A percentile compares a stretch with the other conserved stretches of the same genome.
Evolutionary conservation across 148 eudicot species (phyloP).

Genomic region (Camellia japonica): DNA sequence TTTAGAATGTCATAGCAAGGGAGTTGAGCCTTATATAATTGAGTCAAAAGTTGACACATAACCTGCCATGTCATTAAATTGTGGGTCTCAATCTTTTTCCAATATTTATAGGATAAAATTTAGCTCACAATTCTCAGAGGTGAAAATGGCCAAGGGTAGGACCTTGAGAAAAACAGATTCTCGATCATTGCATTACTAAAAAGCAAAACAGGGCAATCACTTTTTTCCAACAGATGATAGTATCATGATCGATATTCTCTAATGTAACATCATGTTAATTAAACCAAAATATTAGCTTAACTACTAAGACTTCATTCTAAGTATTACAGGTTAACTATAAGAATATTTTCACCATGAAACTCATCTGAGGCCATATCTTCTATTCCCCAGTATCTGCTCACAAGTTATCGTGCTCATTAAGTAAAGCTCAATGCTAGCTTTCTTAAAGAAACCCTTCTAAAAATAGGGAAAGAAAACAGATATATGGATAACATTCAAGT

Average conservation of each 20-base stretch:
- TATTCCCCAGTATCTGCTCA: neutral
- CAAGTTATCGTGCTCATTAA: neutral
- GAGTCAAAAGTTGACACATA: too few relatives aligned
- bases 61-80: too few relatives aligned
- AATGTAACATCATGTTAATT: neutral
- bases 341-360: conserved; percentile 1
- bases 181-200: neutral
- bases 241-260: neutral
- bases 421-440: conserved; percentile 3
- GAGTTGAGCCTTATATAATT: too few relatives aligned
- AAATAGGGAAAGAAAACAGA: neutral
- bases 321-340: neutral
- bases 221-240: neutral
- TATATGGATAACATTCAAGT: neutral
- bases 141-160: neutral
- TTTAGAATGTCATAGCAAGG: too few relatives aligned
- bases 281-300: neutral
- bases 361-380: neutral
- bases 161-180: neutral
- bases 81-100: too few relatives aligned
- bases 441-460: neutral
- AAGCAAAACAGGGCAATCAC: neutral
- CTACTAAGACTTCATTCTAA: neutral
- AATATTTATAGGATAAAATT: too few relatives aligned
- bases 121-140: neutral